A percentile compares a stretch with the other conserved stretches of the same genome.
Evolutionary conservation across 2,329 filamentous ascomycete species (phyloP).

Genomic region (Trichoderma sp.): DNA sequence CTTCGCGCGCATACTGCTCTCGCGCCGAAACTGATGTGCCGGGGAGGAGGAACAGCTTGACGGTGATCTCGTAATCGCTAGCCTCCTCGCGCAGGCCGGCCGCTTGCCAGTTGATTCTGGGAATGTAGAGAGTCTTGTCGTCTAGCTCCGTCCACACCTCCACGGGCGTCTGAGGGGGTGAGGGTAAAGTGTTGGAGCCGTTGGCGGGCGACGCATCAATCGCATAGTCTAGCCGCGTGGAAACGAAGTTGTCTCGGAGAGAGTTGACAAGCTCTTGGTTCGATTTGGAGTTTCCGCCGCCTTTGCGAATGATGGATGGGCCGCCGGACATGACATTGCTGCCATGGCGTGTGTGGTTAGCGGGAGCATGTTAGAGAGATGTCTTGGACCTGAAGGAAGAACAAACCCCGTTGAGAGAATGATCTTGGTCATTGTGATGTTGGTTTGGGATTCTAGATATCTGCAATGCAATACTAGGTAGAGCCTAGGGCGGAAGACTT

Average conservation of each 20-base stretch:
- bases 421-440: conserved; percentile 65
- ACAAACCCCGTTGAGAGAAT: conserved; percentile 82
- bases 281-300: conserved; percentile 70
- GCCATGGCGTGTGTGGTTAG: conserved; percentile 15
- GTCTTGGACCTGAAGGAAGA: background rate
- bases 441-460: background rate
- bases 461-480: background rate
- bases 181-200: conserved; percentile 31
- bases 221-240: conserved; percentile 64
- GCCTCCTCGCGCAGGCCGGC: conserved; percentile 77
- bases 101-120: conserved; percentile 69
- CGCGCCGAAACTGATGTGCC: conserved; percentile 63
- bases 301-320: conserved; percentile 78
- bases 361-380: background rate
- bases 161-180: conserved; percentile 29
- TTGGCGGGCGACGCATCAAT: conserved; percentile 31
- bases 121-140: conserved; percentile 66
- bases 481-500: background rate
- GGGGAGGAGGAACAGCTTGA: conserved; percentile 91
- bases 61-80: conserved; percentile 86
- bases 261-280: conserved; percentile 92
- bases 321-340: conserved; percentile 83
- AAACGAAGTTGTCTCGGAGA: conserved; percentile 77
- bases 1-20: conserved; percentile 70
- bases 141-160: conserved; percentile 68